Base-by-base conservation (phyloP, 768 basidiomycete genomes). In the Hygrocybe punicea region DNA sequence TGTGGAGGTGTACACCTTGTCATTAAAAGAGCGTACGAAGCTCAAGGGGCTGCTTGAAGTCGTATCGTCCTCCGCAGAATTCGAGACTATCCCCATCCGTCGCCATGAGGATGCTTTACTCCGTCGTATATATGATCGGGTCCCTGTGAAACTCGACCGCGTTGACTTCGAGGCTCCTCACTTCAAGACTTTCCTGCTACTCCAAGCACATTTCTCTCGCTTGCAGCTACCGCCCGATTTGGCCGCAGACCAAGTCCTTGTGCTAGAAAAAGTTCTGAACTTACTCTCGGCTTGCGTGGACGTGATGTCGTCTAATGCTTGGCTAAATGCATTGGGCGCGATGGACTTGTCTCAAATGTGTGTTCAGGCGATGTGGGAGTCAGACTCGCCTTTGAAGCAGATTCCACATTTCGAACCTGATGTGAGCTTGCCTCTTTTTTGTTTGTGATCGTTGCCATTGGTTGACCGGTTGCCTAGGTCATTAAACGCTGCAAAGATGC, bases 271-370 rank as follows among this genome's bases (percentile, higher is more conserved):
- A 72, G 88, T 95, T 21, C 78, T 97, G 62, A 95, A 93, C 65
- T 73, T 96, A 16, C 79, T 97, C 14, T 93, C 93, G 9, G 96
- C 96, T 1, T 96, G 93, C 65, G 94, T 98, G 33, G 95, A 98
- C 67, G 96, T 98, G 56, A 94, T 98, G 93, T 94, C 92, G 2
- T 94, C 92, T 35, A 98, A 97, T 66, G 93, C 91, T 1, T 96
- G 89, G 89, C 72, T 98, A 64, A 95, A 86, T 65, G 97, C 96
- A 0, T 74, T 98, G 21, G 91, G 93, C 33, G 95, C 95, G 0
- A 98, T 98, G 97, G 96, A 99, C 71, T 73, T 98, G 47, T 91
- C 91, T 8, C 97, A 98, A 71, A 98, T 98, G 96, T 95, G 93
- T 71, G 92, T 98, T 4, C 97, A 98, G 70, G 93, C 90, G 0